phyloP scores from a whole-genome alignment of 768 basidiomycete species.

The Calocybe cyanea region DNA sequence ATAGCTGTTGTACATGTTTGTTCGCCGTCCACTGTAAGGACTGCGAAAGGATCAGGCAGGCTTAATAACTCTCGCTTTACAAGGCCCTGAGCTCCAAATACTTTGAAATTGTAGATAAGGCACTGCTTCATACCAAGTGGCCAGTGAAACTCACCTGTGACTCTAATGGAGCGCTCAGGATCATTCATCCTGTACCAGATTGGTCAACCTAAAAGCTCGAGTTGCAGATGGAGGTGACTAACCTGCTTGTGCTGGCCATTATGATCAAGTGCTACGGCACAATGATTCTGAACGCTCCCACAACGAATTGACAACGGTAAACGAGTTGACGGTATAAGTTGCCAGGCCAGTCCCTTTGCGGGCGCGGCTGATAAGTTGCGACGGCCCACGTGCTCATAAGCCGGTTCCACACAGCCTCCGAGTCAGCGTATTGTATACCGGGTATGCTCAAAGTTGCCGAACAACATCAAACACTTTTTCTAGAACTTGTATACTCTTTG shows the following conservation, averaged over 20 bases:
- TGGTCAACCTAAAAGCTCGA: neutral
- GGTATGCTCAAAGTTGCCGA: too few relatives aligned
- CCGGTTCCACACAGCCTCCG: neutral
- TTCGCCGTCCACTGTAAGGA: conserved; percentile 82
- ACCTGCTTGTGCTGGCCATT: conserved; percentile 32
- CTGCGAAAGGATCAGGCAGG: conserved; percentile 86
- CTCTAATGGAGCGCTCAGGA: conserved; percentile 45
- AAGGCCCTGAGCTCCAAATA: conserved; percentile 72
- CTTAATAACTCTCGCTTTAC: conserved; percentile 76
- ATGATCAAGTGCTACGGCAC: neutral
- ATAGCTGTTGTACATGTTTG: conserved; percentile 77
- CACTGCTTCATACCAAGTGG: neutral
- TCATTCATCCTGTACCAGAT: conserved; percentile 35
- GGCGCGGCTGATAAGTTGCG: conserved; percentile 7
- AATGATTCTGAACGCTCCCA: neutral
- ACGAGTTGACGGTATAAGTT: conserved; percentile 2
- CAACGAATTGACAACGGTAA: conserved; percentile 4
- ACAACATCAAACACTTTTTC: too few relatives aligned
- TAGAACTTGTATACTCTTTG: too few relatives aligned
- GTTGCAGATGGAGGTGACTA: conserved; percentile 12
- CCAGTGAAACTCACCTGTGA: conserved; percentile 38
- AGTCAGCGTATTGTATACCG: too few relatives aligned
- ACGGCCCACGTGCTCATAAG: conserved; percentile 14
- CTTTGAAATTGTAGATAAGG: conserved; percentile 30
- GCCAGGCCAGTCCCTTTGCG: neutral